phyloP scores from a whole-genome alignment of 1,284 basidiomycete genomes.

The Cutaneotrichosporon sp. region DNA sequence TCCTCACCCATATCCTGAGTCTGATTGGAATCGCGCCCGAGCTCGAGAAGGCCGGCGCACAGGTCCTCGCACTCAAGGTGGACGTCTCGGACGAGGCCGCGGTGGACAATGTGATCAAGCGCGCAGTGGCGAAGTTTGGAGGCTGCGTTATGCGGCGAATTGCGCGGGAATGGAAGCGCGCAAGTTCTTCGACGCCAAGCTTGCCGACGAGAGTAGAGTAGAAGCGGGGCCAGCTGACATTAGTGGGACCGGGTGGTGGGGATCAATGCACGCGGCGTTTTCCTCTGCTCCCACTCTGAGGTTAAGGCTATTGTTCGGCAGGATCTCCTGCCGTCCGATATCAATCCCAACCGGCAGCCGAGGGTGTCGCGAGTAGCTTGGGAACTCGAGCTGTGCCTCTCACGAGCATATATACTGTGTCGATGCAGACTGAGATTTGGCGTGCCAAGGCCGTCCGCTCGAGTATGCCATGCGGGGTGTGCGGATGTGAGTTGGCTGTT shows the following conservation, averaged over 20 bases:
- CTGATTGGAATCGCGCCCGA: conserved; percentile 12
- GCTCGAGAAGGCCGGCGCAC: conserved; percentile 1
- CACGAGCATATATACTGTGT: conserved; percentile 7
- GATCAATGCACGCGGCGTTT: conserved; percentile 18
- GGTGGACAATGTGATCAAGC: conserved; percentile 15
- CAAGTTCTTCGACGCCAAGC: conserved; percentile 6
- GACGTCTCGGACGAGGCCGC: conserved; percentile 21
- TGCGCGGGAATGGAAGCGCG: conserved; percentile 27
- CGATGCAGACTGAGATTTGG: conserved; percentile 26
- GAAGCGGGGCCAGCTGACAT: neutral
- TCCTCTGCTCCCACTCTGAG: conserved; percentile 22
- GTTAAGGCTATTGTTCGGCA: conserved; percentile 23
- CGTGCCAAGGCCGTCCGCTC: conserved; percentile 15
- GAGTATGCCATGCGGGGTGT: conserved; percentile 22
- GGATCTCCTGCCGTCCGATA: conserved; percentile 1
- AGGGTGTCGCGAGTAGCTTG: conserved; percentile 19
- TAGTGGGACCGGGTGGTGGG: conserved; percentile 1
- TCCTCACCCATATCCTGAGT: conserved; percentile 16
- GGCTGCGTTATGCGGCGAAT: conserved; percentile 41
- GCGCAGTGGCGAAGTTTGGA: conserved; percentile 26
- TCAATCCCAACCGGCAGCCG: conserved; percentile 19
- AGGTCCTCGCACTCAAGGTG: conserved; percentile 13
- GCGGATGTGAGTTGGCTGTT: conserved; percentile 10
- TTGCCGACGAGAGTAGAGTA: conserved; percentile 4
- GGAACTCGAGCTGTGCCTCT: neutral